Base-by-base conservation (phyloP, 345 rosid species). In the Dipteronia sinensis region DNA sequence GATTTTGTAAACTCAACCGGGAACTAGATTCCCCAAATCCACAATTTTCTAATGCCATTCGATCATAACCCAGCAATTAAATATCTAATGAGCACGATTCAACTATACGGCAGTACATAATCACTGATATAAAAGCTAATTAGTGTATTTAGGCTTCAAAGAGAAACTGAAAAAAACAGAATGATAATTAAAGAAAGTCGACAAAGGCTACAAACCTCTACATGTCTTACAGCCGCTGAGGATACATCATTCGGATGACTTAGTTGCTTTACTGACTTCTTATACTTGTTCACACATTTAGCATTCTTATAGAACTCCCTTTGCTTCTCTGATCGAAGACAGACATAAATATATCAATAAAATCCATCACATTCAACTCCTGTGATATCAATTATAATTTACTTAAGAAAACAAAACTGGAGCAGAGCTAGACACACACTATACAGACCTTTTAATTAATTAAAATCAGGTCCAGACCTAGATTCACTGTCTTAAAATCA, bases 241-340 rank as follows among this genome's bases (percentile, higher is more conserved):
- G 81, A 62, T 12, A 29, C 17, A 69, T 82, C 76, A 77, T 75
- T 77, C 65, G 74, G 87, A 78, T 67, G 85, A 75, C 49, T 79
- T 29, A 85, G 78, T 62, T 82, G 89, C 88, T 90, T 90, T 23
- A 75, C 23, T 62, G 84, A 75, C 81, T 87, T 90, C 88, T 82
- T 88, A 73, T 85, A 95, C 89, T 89, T 90, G 85, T 87, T 88
- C 51, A 93, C 89, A 72, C 73, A 82, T 82, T 93, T 95, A 0
- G 94, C 98, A 83, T 93, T 95, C 86, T 90, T 91, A 77, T 90
- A 93, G 81, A 90, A 91, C 53, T 93, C 99, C 64, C 86, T 89
- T 46, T 87, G 87, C 82, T 89, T 86, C 83, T 93, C 98, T 92
- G 86, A 38, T 69, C 56, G 8, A 56, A 73, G 78, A 69, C 44